phyloP scores from a whole-genome alignment of 2,329 filamentous ascomycete genomes.

The Clarireedia sp. region DNA sequence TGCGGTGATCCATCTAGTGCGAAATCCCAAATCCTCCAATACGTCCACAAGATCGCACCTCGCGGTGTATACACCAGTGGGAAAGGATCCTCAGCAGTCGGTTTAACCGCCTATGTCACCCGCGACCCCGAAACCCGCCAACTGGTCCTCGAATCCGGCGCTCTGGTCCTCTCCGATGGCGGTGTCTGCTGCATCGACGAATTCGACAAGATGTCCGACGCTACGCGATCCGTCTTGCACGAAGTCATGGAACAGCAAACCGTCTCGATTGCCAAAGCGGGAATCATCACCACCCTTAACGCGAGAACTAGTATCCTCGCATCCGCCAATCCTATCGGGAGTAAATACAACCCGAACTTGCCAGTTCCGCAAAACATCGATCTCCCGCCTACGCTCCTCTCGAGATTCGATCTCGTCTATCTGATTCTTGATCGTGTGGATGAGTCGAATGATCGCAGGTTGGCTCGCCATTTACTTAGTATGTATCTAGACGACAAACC shows the following conservation, averaged over 20 bases:
- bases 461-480: conserved; percentile 86
- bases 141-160: conserved; percentile 67
- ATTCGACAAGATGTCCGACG: conserved; percentile 73
- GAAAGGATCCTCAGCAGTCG: conserved; percentile 68
- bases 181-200: conserved; percentile 74
- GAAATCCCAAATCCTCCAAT: conserved; percentile 89
- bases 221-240: conserved; percentile 65
- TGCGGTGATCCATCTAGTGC: conserved; percentile 95
- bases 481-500: conserved; percentile 97
- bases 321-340: conserved; percentile 95
- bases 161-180: conserved; percentile 64
- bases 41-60: conserved; percentile 96
- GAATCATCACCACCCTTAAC: conserved; percentile 82
- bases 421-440: conserved; percentile 91
- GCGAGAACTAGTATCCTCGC: conserved; percentile 92
- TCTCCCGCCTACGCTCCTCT: conserved; percentile 86
- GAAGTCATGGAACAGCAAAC: conserved; percentile 80
- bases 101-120: conserved; percentile 70
- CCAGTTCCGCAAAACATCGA: conserved; percentile 98
- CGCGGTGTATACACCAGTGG: conserved; percentile 73
- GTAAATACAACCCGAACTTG: conserved; percentile 92
- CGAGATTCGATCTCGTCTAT: conserved; percentile 94
- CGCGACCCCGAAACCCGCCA: conserved; percentile 67
- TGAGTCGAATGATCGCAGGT: conserved; percentile 76
- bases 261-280: conserved; percentile 69